These are phyloP conservation scores for Stagonosporopsis cucurbitacearum DNA, from an alignment of 2,329 filamentous ascomycete species.

Conservation along the genomic window DNA sequence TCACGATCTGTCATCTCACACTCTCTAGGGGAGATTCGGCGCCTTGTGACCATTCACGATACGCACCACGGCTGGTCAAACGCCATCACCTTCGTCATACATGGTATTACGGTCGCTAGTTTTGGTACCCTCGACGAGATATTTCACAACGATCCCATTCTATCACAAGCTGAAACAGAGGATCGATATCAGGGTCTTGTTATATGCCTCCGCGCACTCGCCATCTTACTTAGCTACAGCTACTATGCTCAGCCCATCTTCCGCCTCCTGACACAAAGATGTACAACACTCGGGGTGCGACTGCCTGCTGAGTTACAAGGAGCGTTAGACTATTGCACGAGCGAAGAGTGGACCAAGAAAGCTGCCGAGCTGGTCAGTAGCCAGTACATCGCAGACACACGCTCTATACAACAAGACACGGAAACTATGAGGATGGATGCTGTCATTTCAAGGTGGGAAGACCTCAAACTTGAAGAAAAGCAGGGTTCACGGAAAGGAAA, in stretches of 20 bases:
- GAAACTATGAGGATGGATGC: slow-evolving; percentile 38
- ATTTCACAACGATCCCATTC: slow-evolving; percentile 9
- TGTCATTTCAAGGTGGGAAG: slow-evolving; percentile 38
- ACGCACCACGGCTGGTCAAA: slow-evolving; percentile 33
- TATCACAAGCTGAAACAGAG: slow-evolving; percentile 14
- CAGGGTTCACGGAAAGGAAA: neutral
- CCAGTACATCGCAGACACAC: slow-evolving; percentile 39
- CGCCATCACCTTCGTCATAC: slow-evolving; percentile 34
- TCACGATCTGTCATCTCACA: slow-evolving; percentile 23
- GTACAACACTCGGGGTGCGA: slow-evolving; percentile 26
- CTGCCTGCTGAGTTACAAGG: slow-evolving; percentile 31
- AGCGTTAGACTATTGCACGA: slow-evolving; percentile 30
- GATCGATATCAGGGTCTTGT: slow-evolving; percentile 37
- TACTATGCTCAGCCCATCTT: slow-evolving; percentile 41
- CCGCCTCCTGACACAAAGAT: slow-evolving; percentile 38
- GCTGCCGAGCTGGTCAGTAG: slow-evolving; percentile 36
- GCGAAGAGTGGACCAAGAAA: slow-evolving; percentile 42
- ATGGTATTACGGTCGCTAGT: slow-evolving; percentile 35
- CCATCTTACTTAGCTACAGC: slow-evolving; percentile 30
- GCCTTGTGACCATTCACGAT: slow-evolving; percentile 35
- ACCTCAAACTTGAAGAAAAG: slow-evolving; percentile 24
- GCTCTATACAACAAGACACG: slow-evolving; percentile 20
- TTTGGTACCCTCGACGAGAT: slow-evolving; percentile 40
- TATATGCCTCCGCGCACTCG: slow-evolving; percentile 37
- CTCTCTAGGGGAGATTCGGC: slow-evolving; percentile 33